phyloP scores from a whole-genome alignment of 2,329 filamentous ascomycete species.

The Penicillium sp. region DNA sequence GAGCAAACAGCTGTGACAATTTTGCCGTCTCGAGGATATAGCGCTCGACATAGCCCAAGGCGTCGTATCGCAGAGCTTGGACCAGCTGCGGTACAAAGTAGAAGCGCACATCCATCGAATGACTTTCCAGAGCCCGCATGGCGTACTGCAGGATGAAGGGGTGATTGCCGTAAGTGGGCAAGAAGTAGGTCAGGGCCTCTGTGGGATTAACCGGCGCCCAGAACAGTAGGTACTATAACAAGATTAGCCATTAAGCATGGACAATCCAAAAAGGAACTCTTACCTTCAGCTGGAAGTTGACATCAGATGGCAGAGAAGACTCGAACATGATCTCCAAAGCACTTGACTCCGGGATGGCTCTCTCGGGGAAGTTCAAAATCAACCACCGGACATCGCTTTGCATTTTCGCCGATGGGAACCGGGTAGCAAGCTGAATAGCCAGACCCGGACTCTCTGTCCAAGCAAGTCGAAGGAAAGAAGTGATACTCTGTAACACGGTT shows the following conservation, averaged over 20 bases:
- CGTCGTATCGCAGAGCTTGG: constrained; percentile 89
- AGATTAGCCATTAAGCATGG: constrained; percentile 28
- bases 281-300: constrained; percentile 83
- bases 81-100: constrained; percentile 99
- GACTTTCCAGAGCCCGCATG: constrained; percentile 89
- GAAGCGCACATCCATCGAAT: constrained; percentile 95
- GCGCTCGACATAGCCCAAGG: constrained; percentile 88
- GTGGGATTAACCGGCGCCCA: constrained; percentile 93
- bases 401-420: constrained; percentile 76
- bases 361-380: constrained; percentile 79
- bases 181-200: constrained; percentile 88
- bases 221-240: constrained; percentile 74
- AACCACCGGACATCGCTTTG: constrained; percentile 75
- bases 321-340: constrained; percentile 82
- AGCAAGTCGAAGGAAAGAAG: constrained; percentile 72
- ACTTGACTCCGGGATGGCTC: constrained; percentile 76
- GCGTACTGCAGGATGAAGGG: constrained; percentile 95
- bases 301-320: constrained; percentile 71
- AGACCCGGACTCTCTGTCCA: constrained; percentile 85
- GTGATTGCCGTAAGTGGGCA: constrained; percentile 87
- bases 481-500: constrained; percentile 49
- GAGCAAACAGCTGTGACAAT: constrained; percentile 96
- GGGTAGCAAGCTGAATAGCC: constrained; percentile 78
- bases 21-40: constrained; percentile 97
- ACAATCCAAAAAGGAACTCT: constrained; percentile 1